Conservation (phyloP, 176 grass and related monocot genomes). For the Miscanthus lutarioriparius region DNA sequence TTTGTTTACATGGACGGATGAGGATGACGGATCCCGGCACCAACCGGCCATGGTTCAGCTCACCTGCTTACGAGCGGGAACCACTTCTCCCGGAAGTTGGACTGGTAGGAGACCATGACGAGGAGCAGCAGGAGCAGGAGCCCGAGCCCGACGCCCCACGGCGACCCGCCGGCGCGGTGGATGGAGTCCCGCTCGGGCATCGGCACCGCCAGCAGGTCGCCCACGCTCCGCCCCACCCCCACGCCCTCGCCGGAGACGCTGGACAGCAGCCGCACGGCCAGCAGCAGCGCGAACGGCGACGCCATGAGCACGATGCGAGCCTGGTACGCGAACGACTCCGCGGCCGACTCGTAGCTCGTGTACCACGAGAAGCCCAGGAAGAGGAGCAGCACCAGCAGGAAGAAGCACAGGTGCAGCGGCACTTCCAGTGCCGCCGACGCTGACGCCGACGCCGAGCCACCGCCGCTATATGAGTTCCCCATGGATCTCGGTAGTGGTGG, state of each 20-base stretch:
- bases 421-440: conserved; percentile 37
- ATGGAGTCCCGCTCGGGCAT: conserved; percentile 56
- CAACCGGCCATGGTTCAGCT: not conserved
- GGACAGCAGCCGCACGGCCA: conserved; percentile 56
- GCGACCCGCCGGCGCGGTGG: conserved; percentile 68
- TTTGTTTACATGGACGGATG: not conserved
- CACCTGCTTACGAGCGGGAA: conserved; percentile 44
- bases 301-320: conserved; percentile 50
- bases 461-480: conserved; percentile 43
- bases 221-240: not conserved
- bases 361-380: conserved; percentile 71
- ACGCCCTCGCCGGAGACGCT: not conserved
- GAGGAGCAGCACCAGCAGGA: conserved; percentile 58
- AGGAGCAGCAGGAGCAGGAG: conserved; percentile 58
- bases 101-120: conserved; percentile 77
- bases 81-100: conserved; percentile 74
- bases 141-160: conserved; percentile 63
- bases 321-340: conserved; percentile 46
- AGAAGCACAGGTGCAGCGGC: conserved; percentile 62
- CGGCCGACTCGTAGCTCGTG: conserved; percentile 57
- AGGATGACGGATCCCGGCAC: not conserved
- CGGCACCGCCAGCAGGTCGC: conserved; percentile 42
- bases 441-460: not conserved
- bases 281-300: conserved; percentile 56
- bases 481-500: not conserved